Conservation (phyloP, 2,329 filamentous ascomycete species). For the Septoria linicola region DNA sequence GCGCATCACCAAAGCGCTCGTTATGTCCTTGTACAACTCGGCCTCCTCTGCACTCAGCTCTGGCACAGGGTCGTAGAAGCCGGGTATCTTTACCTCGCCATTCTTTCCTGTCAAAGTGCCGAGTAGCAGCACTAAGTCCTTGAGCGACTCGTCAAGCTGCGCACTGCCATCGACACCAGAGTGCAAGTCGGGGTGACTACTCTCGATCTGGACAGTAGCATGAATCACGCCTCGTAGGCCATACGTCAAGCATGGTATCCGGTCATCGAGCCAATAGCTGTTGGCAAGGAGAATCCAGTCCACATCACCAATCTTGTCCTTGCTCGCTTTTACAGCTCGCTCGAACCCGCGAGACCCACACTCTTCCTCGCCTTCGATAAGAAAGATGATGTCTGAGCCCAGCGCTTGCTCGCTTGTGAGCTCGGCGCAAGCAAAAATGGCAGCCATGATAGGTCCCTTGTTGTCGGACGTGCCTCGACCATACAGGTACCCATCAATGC, state of each 20-base stretch:
- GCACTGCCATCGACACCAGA: slow-evolving; percentile 95
- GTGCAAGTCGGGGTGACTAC: slow-evolving; percentile 82
- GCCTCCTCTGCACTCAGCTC: slow-evolving; percentile 73
- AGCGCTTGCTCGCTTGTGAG: slow-evolving; percentile 79
- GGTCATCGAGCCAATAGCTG: slow-evolving; percentile 97
- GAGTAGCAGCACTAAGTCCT: slow-evolving; percentile 82
- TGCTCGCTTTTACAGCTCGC: slow-evolving; percentile 75
- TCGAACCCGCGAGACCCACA: slow-evolving; percentile 89
- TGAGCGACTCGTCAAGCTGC: slow-evolving; percentile 84
- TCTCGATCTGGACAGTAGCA: slow-evolving; percentile 84
- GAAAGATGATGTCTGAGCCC: slow-evolving; percentile 83
- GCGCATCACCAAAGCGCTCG: slow-evolving; percentile 69
- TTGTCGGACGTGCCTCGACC: slow-evolving; percentile 97
- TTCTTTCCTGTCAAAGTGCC: slow-evolving; percentile 76
- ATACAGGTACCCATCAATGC: slow-evolving; percentile 88
- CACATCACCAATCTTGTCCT: slow-evolving; percentile 80
- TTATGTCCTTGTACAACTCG: slow-evolving; percentile 79
- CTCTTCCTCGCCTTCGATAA: slow-evolving; percentile 97
- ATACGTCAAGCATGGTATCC: slow-evolving; percentile 92
- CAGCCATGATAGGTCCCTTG: slow-evolving; percentile 92
- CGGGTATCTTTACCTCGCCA: slow-evolving; percentile 79
- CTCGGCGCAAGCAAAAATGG: slow-evolving; percentile 89
- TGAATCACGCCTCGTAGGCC: slow-evolving; percentile 91
- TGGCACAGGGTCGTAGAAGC: slow-evolving; percentile 83
- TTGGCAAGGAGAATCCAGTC: slow-evolving; percentile 96